Evolutionary conservation across 305 asterid species (phyloP), one percentile per base, ranked within the genome.

Genomic region (Fraxinus ornus): DNA sequence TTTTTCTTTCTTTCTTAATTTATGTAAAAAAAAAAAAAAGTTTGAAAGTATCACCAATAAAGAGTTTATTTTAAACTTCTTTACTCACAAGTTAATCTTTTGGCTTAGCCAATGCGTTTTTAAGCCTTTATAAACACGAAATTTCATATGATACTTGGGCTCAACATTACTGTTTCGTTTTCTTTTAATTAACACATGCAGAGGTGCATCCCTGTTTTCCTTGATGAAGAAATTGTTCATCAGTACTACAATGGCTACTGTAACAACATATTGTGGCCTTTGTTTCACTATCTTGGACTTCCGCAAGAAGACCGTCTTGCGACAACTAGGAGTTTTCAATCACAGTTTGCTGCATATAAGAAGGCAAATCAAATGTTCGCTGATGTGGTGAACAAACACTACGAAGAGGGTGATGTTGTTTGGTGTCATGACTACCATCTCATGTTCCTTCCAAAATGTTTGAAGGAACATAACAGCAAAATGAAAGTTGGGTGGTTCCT

Each of bases 401-500:
- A 93, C 80, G 87, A 87, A 86, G 98, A 95, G 81, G 98, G 98
- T 71, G 98, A 95, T 78, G 95, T 95, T 76, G 94, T 95, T 81
- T 95, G 98, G 98, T 93, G 98, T 86, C 98, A 95, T 80, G 98
- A 95, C 81, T 95, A 95, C 88, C 98, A 95, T 91, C 91, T 95
- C 75, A 95, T 95, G 98, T 95, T 93, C 90, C 97, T 95, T 57
- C 98, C 98, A 2, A 87, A 91, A 86, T 95, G 89, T 86, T 89
- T 95, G 62, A 95, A 95, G 90, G 93, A 92, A 10, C 70, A 88
- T 78, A 93, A 95, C 82, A 90, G 90, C 83, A 88, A 87, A 80
- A 95, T 93, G 96, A 95, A 95, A 91, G 98, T 95, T 75, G 98
- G 98, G 70, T 95, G 98, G 98, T 95, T 95, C 89, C 90, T 95